A percentile compares a stretch with the other conserved stretches of the same genome.
Conservation (phyloP, 2,329 filamentous ascomycete genomes). For the Clarireedia sp. region DNA sequence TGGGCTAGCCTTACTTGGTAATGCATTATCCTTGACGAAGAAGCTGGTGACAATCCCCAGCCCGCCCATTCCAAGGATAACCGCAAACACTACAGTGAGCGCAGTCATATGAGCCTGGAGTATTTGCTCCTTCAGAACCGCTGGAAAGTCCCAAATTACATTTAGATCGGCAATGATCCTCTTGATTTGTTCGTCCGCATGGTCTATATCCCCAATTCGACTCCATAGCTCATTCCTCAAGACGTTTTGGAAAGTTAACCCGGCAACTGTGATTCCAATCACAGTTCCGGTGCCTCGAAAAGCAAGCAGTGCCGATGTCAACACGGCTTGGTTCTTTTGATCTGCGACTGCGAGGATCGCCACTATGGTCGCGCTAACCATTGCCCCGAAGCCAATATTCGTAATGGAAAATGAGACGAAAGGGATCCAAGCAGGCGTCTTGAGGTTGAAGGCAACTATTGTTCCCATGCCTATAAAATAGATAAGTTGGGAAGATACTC, state of each 20-base stretch:
- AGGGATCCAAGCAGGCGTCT: slow-evolving; percentile 42
- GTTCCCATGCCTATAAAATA: slow-evolving; percentile 43
- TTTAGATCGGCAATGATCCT: neutral
- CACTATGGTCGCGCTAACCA: slow-evolving; percentile 62
- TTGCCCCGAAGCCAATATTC: slow-evolving; percentile 46
- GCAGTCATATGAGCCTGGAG: neutral
- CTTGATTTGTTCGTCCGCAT: neutral
- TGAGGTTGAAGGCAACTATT: slow-evolving; percentile 44
- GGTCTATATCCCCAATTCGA: slow-evolving; percentile 7
- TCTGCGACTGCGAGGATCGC: slow-evolving; percentile 61
- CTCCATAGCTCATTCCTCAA: neutral
- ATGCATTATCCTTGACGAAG: neutral
- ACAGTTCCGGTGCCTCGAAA: slow-evolving; percentile 68
- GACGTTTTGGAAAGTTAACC: slow-evolving; percentile 11
- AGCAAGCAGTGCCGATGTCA: slow-evolving; percentile 70
- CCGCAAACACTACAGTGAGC: neutral
- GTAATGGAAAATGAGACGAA: slow-evolving; percentile 46
- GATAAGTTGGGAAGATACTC: slow-evolving; percentile 36
- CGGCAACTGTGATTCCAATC: slow-evolving; percentile 44
- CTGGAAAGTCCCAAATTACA: neutral
- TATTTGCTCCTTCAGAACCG: neutral
- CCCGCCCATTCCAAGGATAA: neutral
- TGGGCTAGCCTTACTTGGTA: neutral
- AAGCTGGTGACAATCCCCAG: neutral
- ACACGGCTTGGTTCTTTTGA: slow-evolving; percentile 60